Conservation (phyloP, 768 basidiomycete species). For the Trametes cinnabarina region DNA sequence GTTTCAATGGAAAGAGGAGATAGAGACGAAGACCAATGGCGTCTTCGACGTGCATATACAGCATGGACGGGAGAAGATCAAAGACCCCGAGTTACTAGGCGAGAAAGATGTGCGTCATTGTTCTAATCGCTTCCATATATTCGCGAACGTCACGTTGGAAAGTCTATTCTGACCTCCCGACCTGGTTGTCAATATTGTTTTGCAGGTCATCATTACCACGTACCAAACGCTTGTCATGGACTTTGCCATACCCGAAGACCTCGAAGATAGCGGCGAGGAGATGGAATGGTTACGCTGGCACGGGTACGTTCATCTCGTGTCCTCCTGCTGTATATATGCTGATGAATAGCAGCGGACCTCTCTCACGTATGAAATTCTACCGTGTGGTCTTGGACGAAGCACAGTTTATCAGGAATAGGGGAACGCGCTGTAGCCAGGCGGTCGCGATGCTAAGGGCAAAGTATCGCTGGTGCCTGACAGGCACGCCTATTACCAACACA, state of each 20-base stretch:
- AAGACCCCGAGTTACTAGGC: slow-evolving; percentile 48
- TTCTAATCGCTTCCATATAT: not conserved
- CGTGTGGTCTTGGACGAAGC: slow-evolving; percentile 78
- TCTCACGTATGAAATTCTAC: slow-evolving; percentile 62
- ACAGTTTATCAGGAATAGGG: slow-evolving; percentile 68
- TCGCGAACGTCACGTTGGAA: slow-evolving; percentile 36
- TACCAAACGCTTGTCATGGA: slow-evolving; percentile 70
- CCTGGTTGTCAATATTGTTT: too few relatives aligned
- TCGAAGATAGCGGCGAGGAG: slow-evolving; percentile 44
- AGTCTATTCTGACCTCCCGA: not conserved
- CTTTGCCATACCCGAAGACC: slow-evolving; percentile 50
- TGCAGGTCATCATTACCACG: slow-evolving; percentile 70
- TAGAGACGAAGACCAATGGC: slow-evolving; percentile 63
- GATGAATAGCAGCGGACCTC: slow-evolving; percentile 45
- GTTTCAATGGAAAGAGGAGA: slow-evolving; percentile 75
- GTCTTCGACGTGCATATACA: slow-evolving; percentile 65
- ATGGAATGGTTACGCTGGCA: slow-evolving; percentile 45
- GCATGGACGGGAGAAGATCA: slow-evolving; percentile 69
- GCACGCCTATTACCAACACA: slow-evolving; percentile 73
- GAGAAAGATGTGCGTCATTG: slow-evolving; percentile 46
- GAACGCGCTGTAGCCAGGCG: slow-evolving; percentile 56
- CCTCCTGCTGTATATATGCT: not conserved
- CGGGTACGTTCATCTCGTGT: slow-evolving; percentile 38
- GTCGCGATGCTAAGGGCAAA: slow-evolving; percentile 59
- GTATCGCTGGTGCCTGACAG: slow-evolving; percentile 79